A percentile compares a stretch with the other conserved stretches of the same genome.
Conservation (phyloP, 441 rosid species). For the Manihot esculenta region DNA sequence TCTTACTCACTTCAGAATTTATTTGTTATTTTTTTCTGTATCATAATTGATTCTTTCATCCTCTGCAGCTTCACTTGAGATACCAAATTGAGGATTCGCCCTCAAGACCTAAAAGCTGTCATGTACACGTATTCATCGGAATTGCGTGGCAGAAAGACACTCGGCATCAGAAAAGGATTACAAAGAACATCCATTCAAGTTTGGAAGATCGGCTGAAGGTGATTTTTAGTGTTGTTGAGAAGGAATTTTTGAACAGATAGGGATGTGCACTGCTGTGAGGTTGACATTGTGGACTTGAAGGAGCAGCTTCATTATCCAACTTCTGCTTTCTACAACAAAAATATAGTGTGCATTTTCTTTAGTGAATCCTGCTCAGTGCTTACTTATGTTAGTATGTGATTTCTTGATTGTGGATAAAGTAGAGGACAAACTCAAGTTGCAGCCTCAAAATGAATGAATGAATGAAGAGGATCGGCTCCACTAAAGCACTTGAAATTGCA, state of each 20-base stretch:
- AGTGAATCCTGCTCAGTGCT: background rate
- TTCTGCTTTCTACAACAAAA: background rate
- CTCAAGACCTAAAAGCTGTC: conserved; percentile 52
- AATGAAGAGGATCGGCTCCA: no score
- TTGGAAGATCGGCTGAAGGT: conserved; percentile 72
- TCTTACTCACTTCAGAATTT: background rate
- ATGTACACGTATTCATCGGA: conserved; percentile 61
- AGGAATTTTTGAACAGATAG: conserved; percentile 57
- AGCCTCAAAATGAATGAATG: no score
- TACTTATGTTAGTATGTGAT: background rate
- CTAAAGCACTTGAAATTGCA: no score
- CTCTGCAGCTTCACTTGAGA: conserved; percentile 73
- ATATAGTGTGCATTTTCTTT: background rate
- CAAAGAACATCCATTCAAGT: conserved; percentile 61
- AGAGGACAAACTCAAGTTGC: no score
- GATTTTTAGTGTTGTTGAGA: conserved; percentile 65
- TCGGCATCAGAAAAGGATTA: conserved; percentile 64
- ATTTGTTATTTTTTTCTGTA: conserved; percentile 5
- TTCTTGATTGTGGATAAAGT: background rate
- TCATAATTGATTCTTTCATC: conserved; percentile 17
- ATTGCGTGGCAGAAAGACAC: conserved; percentile 94
- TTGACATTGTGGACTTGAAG: conserved; percentile 5
- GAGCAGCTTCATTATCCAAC: conserved; percentile 8
- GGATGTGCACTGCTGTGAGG: background rate
- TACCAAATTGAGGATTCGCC: conserved; percentile 76